Base-by-base conservation (phyloP, 108 stramenopile species). In the Conticribra guillardii region DNA sequence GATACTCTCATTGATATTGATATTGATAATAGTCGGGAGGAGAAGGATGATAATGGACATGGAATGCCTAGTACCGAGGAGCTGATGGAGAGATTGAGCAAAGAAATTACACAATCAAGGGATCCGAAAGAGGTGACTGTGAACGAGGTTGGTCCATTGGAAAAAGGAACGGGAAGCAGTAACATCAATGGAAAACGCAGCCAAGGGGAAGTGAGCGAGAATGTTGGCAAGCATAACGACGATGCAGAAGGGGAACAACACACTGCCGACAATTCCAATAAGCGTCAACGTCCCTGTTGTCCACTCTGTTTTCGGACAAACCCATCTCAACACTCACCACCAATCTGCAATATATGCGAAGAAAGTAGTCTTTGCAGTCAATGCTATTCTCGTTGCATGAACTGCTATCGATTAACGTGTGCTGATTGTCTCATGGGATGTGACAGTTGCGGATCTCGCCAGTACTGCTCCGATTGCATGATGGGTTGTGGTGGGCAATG, bases 391-490 rank as follows among this genome's bases (percentile, higher is more conserved):
- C 22, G 30, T 26, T 76, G 75, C 32, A 22, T 15, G 17, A 49
- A 49, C 29, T 74, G 73, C 29, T 33, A 74, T 44, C 73, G 64
- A 0, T 17, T 34, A 14, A 53, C 58, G 0, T 74, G 73, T 28
- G 73, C 56, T n/a, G 64, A 74, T 46, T 74, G 73, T 29, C 64
- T 66, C 0, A 51, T 65, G 64, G 41, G 64, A 24, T 74, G 73
- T 52, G 64, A 66, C 64, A 50, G 30, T 22, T 73, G 71, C 19
- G 34, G 52, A 9, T 57, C 54, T 22, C 31, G 22, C 17, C 23
- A 47, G 30, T 58, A 60, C 37, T 74, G 73, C 58, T 64, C 46
- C 48, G 73, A 74, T 45, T 74, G 73, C 46, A 60, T 74, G 57
- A 16, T 50, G 18, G 15, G 18, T 14, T 45, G 58, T 17, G 50